Conservation (phyloP, 1,139 yeast species). For the Kurtzmaniella natalensis region DNA sequence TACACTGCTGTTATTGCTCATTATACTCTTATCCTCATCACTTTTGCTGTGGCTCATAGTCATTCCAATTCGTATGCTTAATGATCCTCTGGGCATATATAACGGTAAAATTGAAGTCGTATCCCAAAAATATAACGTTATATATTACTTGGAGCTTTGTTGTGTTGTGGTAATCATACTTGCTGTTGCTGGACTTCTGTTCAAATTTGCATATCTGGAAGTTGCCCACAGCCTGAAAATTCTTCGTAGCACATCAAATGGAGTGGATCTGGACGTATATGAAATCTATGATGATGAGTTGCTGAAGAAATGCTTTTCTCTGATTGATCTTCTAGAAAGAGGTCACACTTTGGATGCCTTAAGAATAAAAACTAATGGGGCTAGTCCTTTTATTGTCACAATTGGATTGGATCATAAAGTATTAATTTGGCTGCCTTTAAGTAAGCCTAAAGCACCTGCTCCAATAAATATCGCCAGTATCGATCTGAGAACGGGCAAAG, state of each 20-base stretch:
- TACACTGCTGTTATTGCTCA: conserved; percentile 14
- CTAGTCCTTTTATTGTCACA: conserved; percentile 59
- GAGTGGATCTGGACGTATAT: neutral
- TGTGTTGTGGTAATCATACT: conserved; percentile 24
- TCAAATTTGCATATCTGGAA: conserved; percentile 18
- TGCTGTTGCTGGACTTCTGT: conserved; percentile 24
- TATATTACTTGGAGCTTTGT: conserved; percentile 31
- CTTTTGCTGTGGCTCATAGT: conserved; percentile 25
- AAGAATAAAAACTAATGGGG: conserved; percentile 49
- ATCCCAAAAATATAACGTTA: conserved; percentile 17
- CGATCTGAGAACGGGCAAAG: conserved; percentile 30
- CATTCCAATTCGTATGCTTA: conserved; percentile 21
- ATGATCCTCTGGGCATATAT: conserved; percentile 14
- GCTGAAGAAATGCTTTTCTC: conserved; percentile 23
- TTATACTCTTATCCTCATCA: conserved; percentile 16
- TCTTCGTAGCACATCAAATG: neutral
- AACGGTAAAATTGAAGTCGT: conserved; percentile 15
- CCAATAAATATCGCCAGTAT: conserved; percentile 42
- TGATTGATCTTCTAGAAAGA: conserved; percentile 46
- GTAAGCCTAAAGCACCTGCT: conserved; percentile 14
- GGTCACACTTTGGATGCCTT: conserved; percentile 65
- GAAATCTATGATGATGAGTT: conserved; percentile 15
- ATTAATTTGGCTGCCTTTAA: conserved; percentile 69
- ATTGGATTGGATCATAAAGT: conserved; percentile 72
- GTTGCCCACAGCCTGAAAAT: neutral